Evolutionary conservation across 495 filamentous ascomycete genomes (phyloP), one percentile per base, ranked within the genome.

Genomic region (Penicillium salamii): DNA sequence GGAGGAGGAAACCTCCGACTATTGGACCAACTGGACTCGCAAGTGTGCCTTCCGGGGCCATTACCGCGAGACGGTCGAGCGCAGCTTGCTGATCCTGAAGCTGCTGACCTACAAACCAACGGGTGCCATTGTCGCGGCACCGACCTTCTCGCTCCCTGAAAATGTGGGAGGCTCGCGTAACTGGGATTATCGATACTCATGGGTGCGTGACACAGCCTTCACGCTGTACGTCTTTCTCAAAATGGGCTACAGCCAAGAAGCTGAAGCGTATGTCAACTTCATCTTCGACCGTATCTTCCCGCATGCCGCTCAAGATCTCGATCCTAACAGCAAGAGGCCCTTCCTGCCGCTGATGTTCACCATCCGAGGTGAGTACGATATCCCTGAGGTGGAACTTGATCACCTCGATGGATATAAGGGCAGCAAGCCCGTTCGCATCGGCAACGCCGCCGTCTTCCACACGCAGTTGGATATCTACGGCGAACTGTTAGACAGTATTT

Each of bases 281-380:
- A 87, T 89, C 55, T 85, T 78, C 62, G 81, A 84, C 46, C 79
- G 83, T 14, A 77, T 88, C 46, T 69, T 78, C 45, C 69, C 67
- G 7, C 58, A 67, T 40, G 51, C 62, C 1, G 47, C 54, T 68
- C 76, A 31, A 57, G 75, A 46, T 48, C 61, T 26, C 15, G 69
- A 52, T 67, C 77, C 49, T 64, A 80, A 45, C 67, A 50, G 52
- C 41, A 62, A 63, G 19, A 53, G 59, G 7, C 67, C 66, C 1
- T 68, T 80, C n/a, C 66, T 89, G 5, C 85, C 86, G 13, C 87
- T 89, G 57, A 89, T 89, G 85, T 88, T 88, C 53, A 86, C 82
- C 12, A 88, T 89, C 54, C 74, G 78, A 7, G 86, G 86, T 32
- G 82, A 83, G 40, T 87, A 80, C 24, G 84, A 88, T 29, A 84